A percentile compares a stretch with the other conserved stretches of the same genome.
phyloP scores from a whole-genome alignment of 2,329 filamentous ascomycete species.

The Didymellaceae sp. region DNA sequence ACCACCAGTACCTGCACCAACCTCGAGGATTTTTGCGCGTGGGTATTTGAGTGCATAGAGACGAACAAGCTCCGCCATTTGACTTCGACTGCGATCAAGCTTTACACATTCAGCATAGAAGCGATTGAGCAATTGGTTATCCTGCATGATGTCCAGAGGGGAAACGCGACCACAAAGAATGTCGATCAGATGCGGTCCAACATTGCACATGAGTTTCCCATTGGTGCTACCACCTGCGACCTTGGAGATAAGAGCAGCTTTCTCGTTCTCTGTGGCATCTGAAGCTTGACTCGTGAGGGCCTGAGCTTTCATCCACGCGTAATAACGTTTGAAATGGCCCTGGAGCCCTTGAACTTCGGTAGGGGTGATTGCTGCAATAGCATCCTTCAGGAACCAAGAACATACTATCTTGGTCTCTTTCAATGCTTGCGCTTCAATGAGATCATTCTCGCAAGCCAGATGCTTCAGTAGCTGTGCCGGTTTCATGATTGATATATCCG shows the following conservation, averaged over 20 bases:
- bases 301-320: conserved; percentile 9
- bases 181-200: conserved; percentile 6
- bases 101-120: conserved; percentile 9
- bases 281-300: neutral
- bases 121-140: conserved; percentile 1
- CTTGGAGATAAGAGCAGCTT: conserved; percentile 1
- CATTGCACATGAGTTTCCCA: conserved; percentile 4
- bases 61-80: conserved; percentile 5
- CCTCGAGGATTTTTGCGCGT: conserved; percentile 16
- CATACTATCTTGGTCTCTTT: conserved; percentile 1
- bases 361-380: conserved; percentile 1
- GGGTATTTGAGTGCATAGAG: conserved; percentile 7
- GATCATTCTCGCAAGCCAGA: neutral
- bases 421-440: conserved; percentile 1
- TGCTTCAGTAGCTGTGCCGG: conserved; percentile 1
- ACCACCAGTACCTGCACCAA: conserved; percentile 27
- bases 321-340: conserved; percentile 8
- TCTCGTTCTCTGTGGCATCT: neutral
- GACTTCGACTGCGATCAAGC: conserved; percentile 6
- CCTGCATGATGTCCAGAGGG: conserved; percentile 1
- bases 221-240: neutral
- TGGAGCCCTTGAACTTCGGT: neutral
- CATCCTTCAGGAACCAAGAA: conserved; percentile 1
- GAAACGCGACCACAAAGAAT: conserved; percentile 7
- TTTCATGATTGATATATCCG: conserved; percentile 3